These are phyloP conservation scores for Chaetothyriales sp. DNA, from an alignment of 2,329 filamentous ascomycete genomes.

Conservation along the genomic window DNA sequence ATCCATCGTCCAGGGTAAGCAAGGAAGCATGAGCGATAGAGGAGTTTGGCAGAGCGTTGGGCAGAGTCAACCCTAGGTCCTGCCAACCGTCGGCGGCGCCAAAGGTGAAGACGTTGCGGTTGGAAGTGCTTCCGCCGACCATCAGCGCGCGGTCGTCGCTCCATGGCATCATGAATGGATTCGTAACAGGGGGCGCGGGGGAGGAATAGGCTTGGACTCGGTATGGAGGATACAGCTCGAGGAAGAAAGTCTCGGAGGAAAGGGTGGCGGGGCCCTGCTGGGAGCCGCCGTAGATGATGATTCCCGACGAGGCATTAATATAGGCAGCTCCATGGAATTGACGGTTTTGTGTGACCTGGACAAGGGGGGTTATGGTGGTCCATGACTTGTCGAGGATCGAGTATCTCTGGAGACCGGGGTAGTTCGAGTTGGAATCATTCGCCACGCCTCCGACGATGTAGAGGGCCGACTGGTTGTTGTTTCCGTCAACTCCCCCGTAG, in stretches of 20 bases:
- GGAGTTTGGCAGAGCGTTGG: conserved; percentile 46
- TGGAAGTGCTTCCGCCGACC: conserved; percentile 56
- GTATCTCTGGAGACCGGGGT: conserved; percentile 62
- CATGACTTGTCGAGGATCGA: conserved; percentile 44
- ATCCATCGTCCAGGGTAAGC: conserved; percentile 59
- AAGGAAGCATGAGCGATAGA: conserved; percentile 49
- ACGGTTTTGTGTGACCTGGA: conserved; percentile 51
- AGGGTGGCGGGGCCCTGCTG: conserved; percentile 44
- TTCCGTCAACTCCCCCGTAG: conserved; percentile 46
- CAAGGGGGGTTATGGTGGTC: conserved; percentile 40
- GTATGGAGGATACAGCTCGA: conserved; percentile 54
- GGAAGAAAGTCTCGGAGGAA: conserved; percentile 63
- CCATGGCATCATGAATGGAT: conserved; percentile 64
- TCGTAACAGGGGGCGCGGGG: conserved; percentile 46
- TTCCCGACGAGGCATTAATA: conserved; percentile 53
- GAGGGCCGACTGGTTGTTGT: conserved; percentile 48
- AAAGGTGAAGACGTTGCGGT: conserved; percentile 61
- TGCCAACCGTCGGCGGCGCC: conserved; percentile 50
- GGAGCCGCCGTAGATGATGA: conserved; percentile 69
- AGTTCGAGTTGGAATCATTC: conserved; percentile 39
- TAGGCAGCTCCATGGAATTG: conserved; percentile 64
- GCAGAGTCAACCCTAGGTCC: conserved; percentile 51
- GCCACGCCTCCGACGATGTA: conserved; percentile 67
- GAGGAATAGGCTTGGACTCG: conserved; percentile 46
- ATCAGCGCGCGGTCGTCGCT: conserved; percentile 56